These are phyloP conservation scores for Iris macrosiphon DNA, from an alignment of 106 monocot species.

Conservation along the genomic window DNA sequence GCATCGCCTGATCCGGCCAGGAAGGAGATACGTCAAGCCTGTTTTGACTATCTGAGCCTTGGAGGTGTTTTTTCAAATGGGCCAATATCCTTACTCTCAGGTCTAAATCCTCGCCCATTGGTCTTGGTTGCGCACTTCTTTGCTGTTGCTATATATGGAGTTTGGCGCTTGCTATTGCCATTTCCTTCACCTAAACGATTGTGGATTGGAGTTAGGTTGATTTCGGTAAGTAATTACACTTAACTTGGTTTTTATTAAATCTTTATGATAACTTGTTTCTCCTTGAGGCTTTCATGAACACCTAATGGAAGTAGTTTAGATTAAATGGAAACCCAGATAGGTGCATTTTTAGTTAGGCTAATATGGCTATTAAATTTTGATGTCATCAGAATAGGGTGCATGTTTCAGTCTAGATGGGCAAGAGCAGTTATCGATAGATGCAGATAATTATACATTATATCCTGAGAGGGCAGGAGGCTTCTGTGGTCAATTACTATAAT, in stretches of 20 bases:
- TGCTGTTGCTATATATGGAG: constrained; percentile 89
- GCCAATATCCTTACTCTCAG: constrained; percentile 65
- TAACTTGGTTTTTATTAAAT: neutral
- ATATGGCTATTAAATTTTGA: no score
- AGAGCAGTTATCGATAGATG: no score
- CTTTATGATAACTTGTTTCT: no score
- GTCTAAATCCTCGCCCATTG: constrained; percentile 77
- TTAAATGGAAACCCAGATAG: no score
- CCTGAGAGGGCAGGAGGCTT: no score
- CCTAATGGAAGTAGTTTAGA: no score
- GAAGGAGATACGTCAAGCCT: constrained; percentile 89
- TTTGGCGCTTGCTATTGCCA: constrained; percentile 75
- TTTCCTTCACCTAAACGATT: constrained; percentile 69
- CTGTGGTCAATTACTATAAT: no score
- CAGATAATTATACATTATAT: no score
- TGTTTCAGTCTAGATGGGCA: no score
- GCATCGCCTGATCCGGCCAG: constrained; percentile 70
- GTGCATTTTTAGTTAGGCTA: no score
- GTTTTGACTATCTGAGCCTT: constrained; percentile 91
- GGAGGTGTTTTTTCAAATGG: constrained; percentile 80
- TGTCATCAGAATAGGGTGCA: no score
- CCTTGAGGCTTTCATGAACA: no score
- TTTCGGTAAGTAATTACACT: constrained; percentile 42
- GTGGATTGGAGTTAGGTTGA: constrained; percentile 71
- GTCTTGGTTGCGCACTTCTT: constrained; percentile 87